phyloP scores from a whole-genome alignment of 2,329 filamentous ascomycete genomes.

The Proliferodiscus dingleyae region DNA sequence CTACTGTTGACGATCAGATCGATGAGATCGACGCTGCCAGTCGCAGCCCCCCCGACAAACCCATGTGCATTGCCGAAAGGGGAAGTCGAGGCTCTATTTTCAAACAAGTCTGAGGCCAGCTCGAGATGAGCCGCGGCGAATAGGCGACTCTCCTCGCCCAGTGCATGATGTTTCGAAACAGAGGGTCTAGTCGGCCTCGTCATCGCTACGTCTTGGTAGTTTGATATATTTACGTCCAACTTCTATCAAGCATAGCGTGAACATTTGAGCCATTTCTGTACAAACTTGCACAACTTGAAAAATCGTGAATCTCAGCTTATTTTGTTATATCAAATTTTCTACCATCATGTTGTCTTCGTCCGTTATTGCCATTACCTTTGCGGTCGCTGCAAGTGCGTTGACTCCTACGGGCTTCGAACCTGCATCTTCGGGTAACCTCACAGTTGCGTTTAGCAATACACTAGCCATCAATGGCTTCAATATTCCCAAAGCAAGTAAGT shows the following conservation, averaged over 20 bases:
- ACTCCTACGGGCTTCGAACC: slow-evolving; percentile 26
- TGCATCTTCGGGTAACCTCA: slow-evolving; percentile 20
- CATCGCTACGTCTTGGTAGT: slow-evolving; percentile 13
- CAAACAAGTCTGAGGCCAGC: slow-evolving; percentile 16
- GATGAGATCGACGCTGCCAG: neutral
- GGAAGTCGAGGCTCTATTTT: neutral
- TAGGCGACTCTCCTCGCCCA: slow-evolving; percentile 1
- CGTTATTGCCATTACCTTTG: slow-evolving; percentile 21
- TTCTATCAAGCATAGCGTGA: neutral
- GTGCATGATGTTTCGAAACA: slow-evolving; percentile 22
- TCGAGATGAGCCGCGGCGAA: slow-evolving; percentile 5
- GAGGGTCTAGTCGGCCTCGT: neutral
- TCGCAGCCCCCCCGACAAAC: neutral
- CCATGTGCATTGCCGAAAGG: neutral
- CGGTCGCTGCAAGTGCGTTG: slow-evolving; percentile 23
- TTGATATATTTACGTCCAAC: slow-evolving; percentile 4
- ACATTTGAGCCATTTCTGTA: neutral
- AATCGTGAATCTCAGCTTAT: neutral
- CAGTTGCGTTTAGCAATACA: slow-evolving; percentile 22
- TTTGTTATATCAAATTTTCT: neutral
- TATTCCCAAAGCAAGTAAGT: slow-evolving; percentile 22
- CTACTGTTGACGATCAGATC: neutral
- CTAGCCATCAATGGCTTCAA: slow-evolving; percentile 23
- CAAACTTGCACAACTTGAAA: too few species aligned
- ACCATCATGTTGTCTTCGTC: slow-evolving; percentile 20